Conservation (phyloP, 2,329 filamentous ascomycete genomes). For the Colletotrichum gloeosporioides region DNA sequence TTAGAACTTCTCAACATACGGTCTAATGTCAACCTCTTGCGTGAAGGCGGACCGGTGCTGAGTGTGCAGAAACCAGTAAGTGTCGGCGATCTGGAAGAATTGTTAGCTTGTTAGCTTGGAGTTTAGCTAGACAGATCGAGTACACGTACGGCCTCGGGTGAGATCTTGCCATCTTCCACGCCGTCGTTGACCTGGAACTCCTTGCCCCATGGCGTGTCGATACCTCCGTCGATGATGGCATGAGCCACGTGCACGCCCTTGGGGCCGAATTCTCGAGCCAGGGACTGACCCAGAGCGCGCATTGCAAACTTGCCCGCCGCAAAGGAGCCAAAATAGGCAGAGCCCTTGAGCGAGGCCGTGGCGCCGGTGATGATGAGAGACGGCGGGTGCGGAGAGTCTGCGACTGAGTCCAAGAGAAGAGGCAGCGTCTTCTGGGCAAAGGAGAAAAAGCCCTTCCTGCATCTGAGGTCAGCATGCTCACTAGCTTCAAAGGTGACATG, state of each 20-base stretch:
- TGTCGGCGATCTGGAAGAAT: conserved; percentile 75
- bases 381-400: conserved; percentile 67
- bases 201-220: conserved; percentile 78
- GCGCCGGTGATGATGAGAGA: conserved; percentile 87
- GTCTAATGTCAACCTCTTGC: conserved; percentile 81
- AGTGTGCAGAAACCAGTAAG: conserved; percentile 84
- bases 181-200: conserved; percentile 50
- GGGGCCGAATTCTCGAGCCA: conserved; percentile 85
- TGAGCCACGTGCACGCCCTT: conserved; percentile 85
- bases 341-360: conserved; percentile 79
- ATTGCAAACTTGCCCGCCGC: conserved; percentile 82
- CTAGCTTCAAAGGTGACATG: neutral
- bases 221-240: conserved; percentile 83
- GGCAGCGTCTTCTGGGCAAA: conserved; percentile 79
- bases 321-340: conserved; percentile 72
- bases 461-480: neutral
- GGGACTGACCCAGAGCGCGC: conserved; percentile 74
- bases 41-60: conserved; percentile 82
- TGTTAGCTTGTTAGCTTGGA: conserved; percentile 11
- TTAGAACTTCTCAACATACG: conserved; percentile 80
- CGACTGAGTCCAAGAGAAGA: conserved; percentile 67
- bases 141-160: conserved; percentile 70
- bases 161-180: conserved; percentile 68
- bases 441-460: conserved; percentile 69
- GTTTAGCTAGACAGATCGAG: neutral